Evolutionary conservation across 208 protist genomes (phyloP), one percentile per base, ranked within the genome.

Genomic region (Trypanosoma platydactyli): DNA sequence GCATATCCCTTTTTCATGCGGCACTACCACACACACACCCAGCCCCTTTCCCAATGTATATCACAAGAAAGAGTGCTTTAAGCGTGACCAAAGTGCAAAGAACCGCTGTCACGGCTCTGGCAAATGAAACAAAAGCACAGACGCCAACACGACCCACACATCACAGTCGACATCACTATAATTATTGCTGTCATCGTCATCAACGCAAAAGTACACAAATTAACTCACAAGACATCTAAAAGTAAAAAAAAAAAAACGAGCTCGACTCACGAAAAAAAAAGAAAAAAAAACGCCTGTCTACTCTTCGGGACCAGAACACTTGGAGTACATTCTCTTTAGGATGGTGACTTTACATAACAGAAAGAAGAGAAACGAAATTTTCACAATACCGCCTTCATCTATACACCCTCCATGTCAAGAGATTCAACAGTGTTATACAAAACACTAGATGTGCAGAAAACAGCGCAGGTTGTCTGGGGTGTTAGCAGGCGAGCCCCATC

Each of bases 381-480:
- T 56, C 24, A 68, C 18, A 41, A 52, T 45, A 29, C 24, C 20
- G 53, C 3, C 22, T 61, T 61, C 15, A 52, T 15, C 6, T 60
- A 57, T 15, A 45, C 33, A 1, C 81, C 87, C 40, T 90, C 80
- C 60, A 93, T 61, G 71, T 93, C 84, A 7, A 93, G 70, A 6
- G 69, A 67, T 50, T 85, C 81, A 16, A 80, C 67, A 1, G 73
- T 68, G 5, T 30, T 55, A 55, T 83, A 90, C 25, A 93, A 69
- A 0, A 44, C 49, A 3, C 46, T 44, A 1, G 65, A 69, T 40
- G 79, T 74, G 58, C 73, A 84, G 45, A 93, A 67, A 13, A 88
- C 57, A 0, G 76, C 81, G 4, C 81, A 71, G 4, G 82, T 67
- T 13, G 66, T 68, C n/a, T 62, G 50, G 18, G 40, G 60, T 1